Evolutionary conservation across 768 basidiomycete species (phyloP), one percentile per base, ranked within the genome.

Genomic region (Leccinum obscurum): DNA sequence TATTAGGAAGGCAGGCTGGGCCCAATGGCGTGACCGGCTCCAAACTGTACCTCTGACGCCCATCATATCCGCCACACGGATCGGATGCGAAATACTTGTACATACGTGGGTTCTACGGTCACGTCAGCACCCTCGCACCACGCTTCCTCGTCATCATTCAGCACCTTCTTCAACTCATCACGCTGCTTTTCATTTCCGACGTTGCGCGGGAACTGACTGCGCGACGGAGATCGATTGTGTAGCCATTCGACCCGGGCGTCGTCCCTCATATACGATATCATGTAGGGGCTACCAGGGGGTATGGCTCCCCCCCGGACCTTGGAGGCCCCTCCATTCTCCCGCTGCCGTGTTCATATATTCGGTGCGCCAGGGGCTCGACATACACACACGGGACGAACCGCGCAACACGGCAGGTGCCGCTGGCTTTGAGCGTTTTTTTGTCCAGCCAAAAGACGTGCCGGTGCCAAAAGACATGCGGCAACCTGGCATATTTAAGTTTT

Each of bases 401-500:
- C 57, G 41, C 41, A 44, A 44, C 41, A 44, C 41, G 41, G 41
- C 41, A 44, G 52, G 57, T 39, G 62, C 60, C 62, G 64, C 67
- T 68, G 68, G 64, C 62, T 61, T 62, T 63, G 41, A 55, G 54
- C 56, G 58, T 57, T 62, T 56, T 57, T 11, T 14, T 26, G 48
- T 50, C 15, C 24, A 24, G 48, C 53, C 30, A 32, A 61, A 14
- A 14, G 34, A 35, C 67, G n/a, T 44, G 41, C 41, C 41, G n/a
- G 41, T 44, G 41, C n/a, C 41, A 44, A 44, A 44, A 44, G 41
- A 44, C 41, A 71, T 59, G 69, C 58, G 62, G 63, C 53, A 22
- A 50, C 58, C 62, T 64, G 52, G 48, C 10, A 54, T 66, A 70
- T 69, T 64, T 69, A 71, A 69, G 61, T 61, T 61, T 56, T 58